Conservation (phyloP, 75 land plant genomes). For the Sequoiadendron giganteum region DNA sequence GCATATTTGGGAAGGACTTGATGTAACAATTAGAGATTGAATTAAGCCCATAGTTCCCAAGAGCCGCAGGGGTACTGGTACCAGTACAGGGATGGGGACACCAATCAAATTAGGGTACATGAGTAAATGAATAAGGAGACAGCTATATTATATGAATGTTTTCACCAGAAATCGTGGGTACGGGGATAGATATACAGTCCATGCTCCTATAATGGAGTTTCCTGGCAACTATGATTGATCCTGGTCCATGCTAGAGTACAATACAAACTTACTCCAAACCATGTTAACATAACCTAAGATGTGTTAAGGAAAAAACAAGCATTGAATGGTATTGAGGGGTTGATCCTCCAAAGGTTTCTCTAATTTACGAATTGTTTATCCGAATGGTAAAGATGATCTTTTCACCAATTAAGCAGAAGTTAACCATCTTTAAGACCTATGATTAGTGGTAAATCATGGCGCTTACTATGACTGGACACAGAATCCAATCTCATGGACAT, state of each 20-base stretch:
- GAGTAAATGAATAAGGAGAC: no score
- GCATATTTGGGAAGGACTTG: neutral
- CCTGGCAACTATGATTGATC: neutral
- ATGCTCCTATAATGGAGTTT: no score
- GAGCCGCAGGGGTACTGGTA: no score
- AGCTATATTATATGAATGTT: no score
- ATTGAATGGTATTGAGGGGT: neutral
- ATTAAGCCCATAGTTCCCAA: no score
- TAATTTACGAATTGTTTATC: neutral
- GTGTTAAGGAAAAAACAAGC: neutral
- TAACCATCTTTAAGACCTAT: neutral
- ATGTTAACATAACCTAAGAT: neutral
- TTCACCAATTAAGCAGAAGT: neutral
- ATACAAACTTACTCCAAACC: neutral
- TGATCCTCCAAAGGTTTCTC: neutral
- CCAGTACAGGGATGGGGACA: no score
- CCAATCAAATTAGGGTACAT: no score
- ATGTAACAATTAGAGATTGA: neutral
- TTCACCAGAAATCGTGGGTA: no score
- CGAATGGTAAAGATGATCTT: neutral
- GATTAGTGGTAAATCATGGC: neutral
- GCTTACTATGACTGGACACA: neutral
- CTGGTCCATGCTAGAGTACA: neutral
- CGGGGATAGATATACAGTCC: no score
- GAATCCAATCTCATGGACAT: neutral